Percentiles rank a stretch among this genome's conserved stretches.
These are phyloP conservation scores for Solanum microdontum DNA, from an alignment of 257 asterid genomes.

Conservation along the genomic window DNA sequence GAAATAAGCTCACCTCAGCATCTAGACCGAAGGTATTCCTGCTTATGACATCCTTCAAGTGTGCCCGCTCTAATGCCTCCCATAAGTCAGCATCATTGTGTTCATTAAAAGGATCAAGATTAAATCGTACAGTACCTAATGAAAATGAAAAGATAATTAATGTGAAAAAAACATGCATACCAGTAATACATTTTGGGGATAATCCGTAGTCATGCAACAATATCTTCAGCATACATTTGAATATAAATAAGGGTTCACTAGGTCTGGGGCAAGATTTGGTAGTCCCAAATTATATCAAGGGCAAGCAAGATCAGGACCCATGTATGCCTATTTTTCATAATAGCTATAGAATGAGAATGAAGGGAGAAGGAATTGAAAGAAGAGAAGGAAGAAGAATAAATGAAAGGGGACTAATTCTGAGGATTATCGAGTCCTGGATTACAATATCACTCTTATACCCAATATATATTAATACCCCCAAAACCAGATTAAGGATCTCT, in stretches of 20 bases:
- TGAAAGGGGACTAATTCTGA: neutral
- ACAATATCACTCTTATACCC: neutral
- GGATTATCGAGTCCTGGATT: neutral
- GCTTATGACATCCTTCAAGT: slow-evolving; percentile 64
- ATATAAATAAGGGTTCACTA: neutral
- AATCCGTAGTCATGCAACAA: neutral
- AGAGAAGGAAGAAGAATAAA: neutral
- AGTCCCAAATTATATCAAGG: neutral
- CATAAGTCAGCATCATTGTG: slow-evolving; percentile 74
- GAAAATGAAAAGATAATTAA: neutral
- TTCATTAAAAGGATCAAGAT: slow-evolving; percentile 82
- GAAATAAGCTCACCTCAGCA: slow-evolving; percentile 49
- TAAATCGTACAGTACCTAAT: slow-evolving; percentile 68
- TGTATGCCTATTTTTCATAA: neutral
- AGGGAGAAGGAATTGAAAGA: neutral
- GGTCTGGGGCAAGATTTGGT: neutral
- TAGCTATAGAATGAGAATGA: neutral
- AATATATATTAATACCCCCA: neutral
- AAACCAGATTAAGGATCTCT: neutral
- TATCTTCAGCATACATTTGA: neutral
- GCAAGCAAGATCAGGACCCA: neutral
- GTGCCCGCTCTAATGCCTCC: slow-evolving; percentile 87
- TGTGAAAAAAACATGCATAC: neutral
- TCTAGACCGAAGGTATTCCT: slow-evolving; percentile 61
- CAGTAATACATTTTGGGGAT: neutral